phyloP scores from a whole-genome alignment of 805 yeast genomes.

The Cyberlindnera euphorbiiphila region DNA sequence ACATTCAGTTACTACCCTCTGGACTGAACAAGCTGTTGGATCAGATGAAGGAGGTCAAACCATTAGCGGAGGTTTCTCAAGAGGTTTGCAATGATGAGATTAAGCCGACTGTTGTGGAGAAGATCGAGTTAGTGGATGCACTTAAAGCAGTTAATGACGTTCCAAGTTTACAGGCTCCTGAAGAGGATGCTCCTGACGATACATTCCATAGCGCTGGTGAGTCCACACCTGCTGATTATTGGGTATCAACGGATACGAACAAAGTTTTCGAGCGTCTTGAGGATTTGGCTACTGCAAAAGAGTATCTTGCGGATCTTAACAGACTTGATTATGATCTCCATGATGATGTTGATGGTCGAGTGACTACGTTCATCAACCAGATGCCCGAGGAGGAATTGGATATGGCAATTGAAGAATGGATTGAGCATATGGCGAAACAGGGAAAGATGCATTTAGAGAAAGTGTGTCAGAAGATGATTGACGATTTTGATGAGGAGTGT shows the following conservation, averaged over 20 bases:
- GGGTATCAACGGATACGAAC: conserved; percentile 31
- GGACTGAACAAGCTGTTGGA: conserved; percentile 1
- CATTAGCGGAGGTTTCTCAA: too few species aligned
- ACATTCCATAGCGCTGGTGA: conserved; percentile 15
- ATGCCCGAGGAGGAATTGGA: conserved; percentile 68
- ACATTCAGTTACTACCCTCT: conserved; percentile 12
- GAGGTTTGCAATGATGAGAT: too few species aligned
- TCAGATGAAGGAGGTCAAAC: conserved; percentile 1
- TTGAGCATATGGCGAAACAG: conserved; percentile 48
- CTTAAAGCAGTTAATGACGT: background rate
- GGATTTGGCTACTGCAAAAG: conserved; percentile 33
- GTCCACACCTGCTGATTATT: conserved; percentile 11
- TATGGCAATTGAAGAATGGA: conserved; percentile 73
- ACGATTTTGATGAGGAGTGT: conserved; percentile 45
- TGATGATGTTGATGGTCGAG: conserved; percentile 63
- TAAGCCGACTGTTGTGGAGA: too few species aligned
- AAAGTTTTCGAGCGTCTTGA: conserved; percentile 25
- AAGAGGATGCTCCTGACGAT: background rate
- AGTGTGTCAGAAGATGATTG: conserved; percentile 44
- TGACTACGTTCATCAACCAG: conserved; percentile 59
- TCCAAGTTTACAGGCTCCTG: background rate
- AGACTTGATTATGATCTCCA: conserved; percentile 35
- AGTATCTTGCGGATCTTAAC: conserved; percentile 20
- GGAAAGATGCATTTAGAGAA: conserved; percentile 46
- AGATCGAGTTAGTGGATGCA: too few species aligned